Percentiles rank a stretch among this genome's conserved stretches.
Conservation (phyloP, 257 asterid genomes). For the Forsythia viridissima region DNA sequence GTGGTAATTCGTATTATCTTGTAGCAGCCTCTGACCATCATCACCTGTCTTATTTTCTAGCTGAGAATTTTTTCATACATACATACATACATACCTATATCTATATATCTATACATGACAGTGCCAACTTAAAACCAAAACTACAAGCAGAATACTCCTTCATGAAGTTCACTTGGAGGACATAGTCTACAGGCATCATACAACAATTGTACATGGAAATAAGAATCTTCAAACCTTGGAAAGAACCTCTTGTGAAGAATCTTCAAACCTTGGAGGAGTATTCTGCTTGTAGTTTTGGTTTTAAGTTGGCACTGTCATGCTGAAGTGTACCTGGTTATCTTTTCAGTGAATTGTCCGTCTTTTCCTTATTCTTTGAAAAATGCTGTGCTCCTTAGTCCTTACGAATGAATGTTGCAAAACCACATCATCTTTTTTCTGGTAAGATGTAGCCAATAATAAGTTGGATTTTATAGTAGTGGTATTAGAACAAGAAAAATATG, state of each 20-base stretch:
- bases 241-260: too few species aligned
- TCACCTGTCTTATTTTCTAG: background rate
- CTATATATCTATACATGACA: too few species aligned
- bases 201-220: too few species aligned
- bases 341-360: slow-evolving; percentile 1
- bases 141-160: slow-evolving; percentile 6
- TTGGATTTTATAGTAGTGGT: background rate
- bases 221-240: too few species aligned
- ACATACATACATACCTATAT: background rate
- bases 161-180: background rate
- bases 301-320: background rate
- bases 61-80: background rate
- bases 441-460: background rate
- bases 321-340: background rate
- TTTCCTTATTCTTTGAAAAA: background rate
- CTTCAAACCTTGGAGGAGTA: background rate
- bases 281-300: slow-evolving; percentile 12
- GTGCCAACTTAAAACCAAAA: slow-evolving; percentile 1
- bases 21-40: background rate
- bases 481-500: background rate
- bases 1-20: background rate
- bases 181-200: background rate
- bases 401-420: background rate
- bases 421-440: background rate
- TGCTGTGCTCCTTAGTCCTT: too few species aligned